Evolutionary conservation across 2,329 filamentous ascomycete genomes (phyloP).

Genomic region (Trichoderma sp.): DNA sequence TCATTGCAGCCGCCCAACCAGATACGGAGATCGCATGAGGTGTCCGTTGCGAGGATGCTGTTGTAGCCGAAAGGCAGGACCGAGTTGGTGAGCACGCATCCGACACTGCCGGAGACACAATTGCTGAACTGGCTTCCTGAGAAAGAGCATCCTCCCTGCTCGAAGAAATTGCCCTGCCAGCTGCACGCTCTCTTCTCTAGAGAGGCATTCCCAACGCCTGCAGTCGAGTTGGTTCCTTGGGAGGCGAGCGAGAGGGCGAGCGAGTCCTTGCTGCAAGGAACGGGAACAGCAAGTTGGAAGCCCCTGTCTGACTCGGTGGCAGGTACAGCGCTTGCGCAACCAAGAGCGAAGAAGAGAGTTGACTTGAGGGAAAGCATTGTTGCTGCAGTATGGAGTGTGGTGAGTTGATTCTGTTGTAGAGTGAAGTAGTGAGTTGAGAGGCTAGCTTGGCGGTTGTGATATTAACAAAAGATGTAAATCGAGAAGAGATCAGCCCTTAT

Average conservation of each 20-base stretch:
- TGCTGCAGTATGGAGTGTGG: not conserved
- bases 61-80: not conserved
- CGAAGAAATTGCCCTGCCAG: not conserved
- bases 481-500: not conserved
- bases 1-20: not conserved
- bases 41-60: not conserved
- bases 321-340: not conserved
- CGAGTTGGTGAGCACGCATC: not conserved
- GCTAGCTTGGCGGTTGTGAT: not conserved
- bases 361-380: not conserved
- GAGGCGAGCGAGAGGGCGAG: not conserved
- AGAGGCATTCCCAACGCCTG: not conserved
- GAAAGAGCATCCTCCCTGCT: not conserved
- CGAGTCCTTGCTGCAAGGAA: not conserved
- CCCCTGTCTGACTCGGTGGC: not conserved
- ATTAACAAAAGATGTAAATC: not conserved
- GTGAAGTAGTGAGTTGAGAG: not conserved
- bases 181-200: not conserved
- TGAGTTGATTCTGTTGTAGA: not conserved
- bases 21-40: not conserved
- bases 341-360: not conserved
- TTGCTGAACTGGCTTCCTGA: not conserved
- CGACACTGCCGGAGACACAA: not conserved
- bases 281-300: not conserved
- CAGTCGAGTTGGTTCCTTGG: not conserved